Evolutionary conservation across 495 filamentous ascomycete genomes (phyloP).

Genomic region (Astrothelium subdiscretum): DNA sequence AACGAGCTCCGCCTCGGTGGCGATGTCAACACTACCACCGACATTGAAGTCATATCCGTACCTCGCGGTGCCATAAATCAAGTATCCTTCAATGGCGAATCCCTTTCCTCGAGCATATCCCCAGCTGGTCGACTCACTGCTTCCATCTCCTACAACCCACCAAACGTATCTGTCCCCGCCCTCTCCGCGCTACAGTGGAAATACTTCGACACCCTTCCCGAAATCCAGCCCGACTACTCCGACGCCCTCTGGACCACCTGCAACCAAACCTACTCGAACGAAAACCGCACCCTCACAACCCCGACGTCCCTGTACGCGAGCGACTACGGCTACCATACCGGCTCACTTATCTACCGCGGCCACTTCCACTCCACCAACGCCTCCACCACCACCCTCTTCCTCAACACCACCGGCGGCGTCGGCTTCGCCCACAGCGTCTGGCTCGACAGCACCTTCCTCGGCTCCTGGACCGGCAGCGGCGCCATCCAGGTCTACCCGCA

Average conservation of each 20-base stretch:
- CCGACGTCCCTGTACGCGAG: slow-evolving; percentile 51
- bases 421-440: slow-evolving; percentile 21
- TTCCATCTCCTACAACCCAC: slow-evolving; percentile 39
- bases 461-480: slow-evolving; percentile 34
- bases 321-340: slow-evolving; percentile 63
- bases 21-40: slow-evolving; percentile 57
- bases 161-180: slow-evolving; percentile 39
- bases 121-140: slow-evolving; percentile 19
- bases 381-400: slow-evolving; percentile 39
- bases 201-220: slow-evolving; percentile 55
- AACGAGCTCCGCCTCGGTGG: slow-evolving; percentile 45
- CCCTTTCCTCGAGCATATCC: slow-evolving; percentile 25
- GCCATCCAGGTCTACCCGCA: slow-evolving; percentile 31
- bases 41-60: slow-evolving; percentile 44
- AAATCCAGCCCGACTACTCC: slow-evolving; percentile 48
- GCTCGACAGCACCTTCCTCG: slow-evolving; percentile 19
- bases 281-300: slow-evolving; percentile 43
- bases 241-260: slow-evolving; percentile 53
- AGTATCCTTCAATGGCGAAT: slow-evolving; percentile 44
- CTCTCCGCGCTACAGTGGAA: slow-evolving; percentile 52
- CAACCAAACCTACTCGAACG: slow-evolving; percentile 41
- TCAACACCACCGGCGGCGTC: slow-evolving; percentile 50
- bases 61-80: neutral
- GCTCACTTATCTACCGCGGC: slow-evolving; percentile 54
- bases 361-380: slow-evolving; percentile 50